Conservation (phyloP, 768 basidiomycete species). For the Mycena rosella region DNA sequence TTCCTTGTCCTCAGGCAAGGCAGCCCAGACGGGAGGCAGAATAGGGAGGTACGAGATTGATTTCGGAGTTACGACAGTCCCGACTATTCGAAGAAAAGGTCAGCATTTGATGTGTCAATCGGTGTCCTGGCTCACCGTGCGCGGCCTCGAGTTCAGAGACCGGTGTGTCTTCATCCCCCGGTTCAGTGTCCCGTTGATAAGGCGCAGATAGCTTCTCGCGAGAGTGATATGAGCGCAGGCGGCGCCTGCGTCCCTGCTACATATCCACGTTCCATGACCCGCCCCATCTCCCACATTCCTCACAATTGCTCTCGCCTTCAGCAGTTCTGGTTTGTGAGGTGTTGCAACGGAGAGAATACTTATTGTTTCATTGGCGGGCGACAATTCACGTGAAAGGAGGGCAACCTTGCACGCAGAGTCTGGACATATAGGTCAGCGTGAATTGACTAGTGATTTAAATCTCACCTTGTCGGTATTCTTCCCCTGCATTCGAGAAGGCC, state of each 20-base stretch:
- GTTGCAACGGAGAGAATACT: constrained; percentile 3
- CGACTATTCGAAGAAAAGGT: not conserved
- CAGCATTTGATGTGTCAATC: not conserved
- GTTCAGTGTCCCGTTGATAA: not conserved
- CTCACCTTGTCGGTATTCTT: not conserved
- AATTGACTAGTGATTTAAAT: not conserved
- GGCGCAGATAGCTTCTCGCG: not conserved
- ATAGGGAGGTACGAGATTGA: constrained; percentile 6
- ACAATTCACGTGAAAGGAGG: not conserved
- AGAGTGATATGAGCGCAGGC: not conserved
- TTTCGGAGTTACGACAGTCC: not conserved
- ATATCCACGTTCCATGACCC: not conserved
- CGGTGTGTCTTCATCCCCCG: not conserved
- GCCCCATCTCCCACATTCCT: not conserved
- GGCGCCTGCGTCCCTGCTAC: not conserved
- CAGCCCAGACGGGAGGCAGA: constrained; percentile 11
- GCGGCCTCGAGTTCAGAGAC: not conserved
- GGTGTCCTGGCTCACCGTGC: not conserved
- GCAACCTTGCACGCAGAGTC: not conserved
- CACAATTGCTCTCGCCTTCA: constrained; percentile 1
- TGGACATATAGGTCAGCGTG: not conserved
- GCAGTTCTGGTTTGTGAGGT: not conserved
- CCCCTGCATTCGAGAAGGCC: not conserved
- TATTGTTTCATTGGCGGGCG: not conserved
- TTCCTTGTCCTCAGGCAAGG: not conserved